Evolutionary conservation across 148 eudicot species (phyloP), one percentile per base, ranked within the genome.

Genomic region (Rhododendron henanense): DNA sequence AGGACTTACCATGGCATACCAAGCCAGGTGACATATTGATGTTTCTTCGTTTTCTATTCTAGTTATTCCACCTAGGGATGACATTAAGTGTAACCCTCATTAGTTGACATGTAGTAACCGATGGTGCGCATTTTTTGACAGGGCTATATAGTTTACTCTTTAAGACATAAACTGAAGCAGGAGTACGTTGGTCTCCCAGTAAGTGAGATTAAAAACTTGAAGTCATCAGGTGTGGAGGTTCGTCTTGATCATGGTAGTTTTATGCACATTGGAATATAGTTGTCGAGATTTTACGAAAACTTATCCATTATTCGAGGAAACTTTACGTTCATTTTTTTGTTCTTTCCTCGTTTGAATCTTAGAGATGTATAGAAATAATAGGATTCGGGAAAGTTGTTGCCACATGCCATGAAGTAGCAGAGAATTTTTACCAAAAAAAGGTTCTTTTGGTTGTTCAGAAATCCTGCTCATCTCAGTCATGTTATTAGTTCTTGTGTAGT

Each of bases 141-240:
- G 97, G 99, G 99, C 71, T 96, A 95, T 90, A 74, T 96, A 84
- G 81, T 95, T 79, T 96, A 95, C 91, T 92, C 97, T 35, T 87
- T 91, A 33, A 94, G 84, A 84, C 92, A 95, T 82, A 96, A 96
- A 91, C 98, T 95, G 73, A 96, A 94, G 92, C 91, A 88, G 85
- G 94, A 95, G 88, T 96, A 94, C 86, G 18, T 89, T 86, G 98
- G 99, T 63, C 93, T 93, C 44, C 87, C 98, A 44, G 93, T 92
- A 37, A 89, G 90, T 83, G 95, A 96, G 87, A 92, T 96, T 59
- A 94, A 94, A 89, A 90, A 89, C 28, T 91, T 96, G 91, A 96
- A 87, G 93, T 81, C 84, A 61, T 92, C 96, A 85, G 98, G 98
- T 88, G 94, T 91, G 81, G 93, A 96, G 98, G 99, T 96, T 74